Evolutionary conservation across 305 asterid species (phyloP).

Genomic region (Solanum hybrid): DNA sequence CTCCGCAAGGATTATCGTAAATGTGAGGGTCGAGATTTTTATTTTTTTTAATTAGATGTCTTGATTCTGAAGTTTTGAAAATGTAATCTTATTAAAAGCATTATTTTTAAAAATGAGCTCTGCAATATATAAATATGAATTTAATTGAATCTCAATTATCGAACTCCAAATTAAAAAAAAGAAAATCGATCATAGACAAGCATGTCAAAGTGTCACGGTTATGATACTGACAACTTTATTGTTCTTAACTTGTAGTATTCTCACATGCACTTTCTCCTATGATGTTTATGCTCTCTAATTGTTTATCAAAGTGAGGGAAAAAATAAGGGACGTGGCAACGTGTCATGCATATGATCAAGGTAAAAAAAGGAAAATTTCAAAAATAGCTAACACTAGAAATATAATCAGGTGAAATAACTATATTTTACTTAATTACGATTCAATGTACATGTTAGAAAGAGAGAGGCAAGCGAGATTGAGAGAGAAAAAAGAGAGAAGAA

Average conservation of each 20-base stretch:
- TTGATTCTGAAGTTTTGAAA: not conserved
- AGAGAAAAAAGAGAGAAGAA: no score
- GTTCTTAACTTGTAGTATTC: not conserved
- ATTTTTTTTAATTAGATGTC: not conserved
- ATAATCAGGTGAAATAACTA: no score
- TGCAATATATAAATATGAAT: rapidly evolving
- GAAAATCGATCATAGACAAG: not conserved
- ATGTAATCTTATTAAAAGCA: not conserved
- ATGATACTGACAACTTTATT: not conserved
- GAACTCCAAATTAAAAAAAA: no score
- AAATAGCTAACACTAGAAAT: no score
- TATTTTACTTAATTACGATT: not conserved
- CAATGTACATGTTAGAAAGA: no score
- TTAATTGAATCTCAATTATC: no score
- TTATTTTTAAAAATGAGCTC: not conserved
- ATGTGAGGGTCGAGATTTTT: not conserved
- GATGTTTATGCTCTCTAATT: not conserved
- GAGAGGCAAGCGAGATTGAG: no score
- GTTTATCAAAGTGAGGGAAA: not conserved
- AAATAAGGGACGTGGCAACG: not conserved
- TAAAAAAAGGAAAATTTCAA: not conserved
- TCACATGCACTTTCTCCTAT: not conserved
- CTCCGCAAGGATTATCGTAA: not conserved
- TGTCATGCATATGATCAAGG: not conserved
- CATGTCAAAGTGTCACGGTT: not conserved